Percentiles rank a stretch among this genome's conserved stretches.
Evolutionary conservation across 2,329 filamentous ascomycete species (phyloP).

Genomic region (Phaeosphaeriaceae sp.): DNA sequence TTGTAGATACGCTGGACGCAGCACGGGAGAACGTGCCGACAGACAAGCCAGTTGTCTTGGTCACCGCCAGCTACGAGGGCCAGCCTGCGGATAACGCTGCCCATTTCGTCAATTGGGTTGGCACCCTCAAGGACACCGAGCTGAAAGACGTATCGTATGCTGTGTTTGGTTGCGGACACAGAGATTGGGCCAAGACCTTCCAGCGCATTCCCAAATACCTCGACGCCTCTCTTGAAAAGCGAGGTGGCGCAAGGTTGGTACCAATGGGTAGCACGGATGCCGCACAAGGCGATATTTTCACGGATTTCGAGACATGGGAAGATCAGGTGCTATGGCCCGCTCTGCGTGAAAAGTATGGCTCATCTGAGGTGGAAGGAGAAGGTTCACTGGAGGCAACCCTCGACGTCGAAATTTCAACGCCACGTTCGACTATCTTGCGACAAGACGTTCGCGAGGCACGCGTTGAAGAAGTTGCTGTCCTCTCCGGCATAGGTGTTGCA

Average conservation of each 20-base stretch:
- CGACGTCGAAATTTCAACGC: constrained; percentile 42
- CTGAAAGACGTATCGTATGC: constrained; percentile 47
- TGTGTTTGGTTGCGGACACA: constrained; percentile 52
- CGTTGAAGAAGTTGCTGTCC: constrained; percentile 40
- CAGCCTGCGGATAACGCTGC: constrained; percentile 53
- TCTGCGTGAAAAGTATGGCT: constrained; percentile 41
- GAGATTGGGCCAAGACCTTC: constrained; percentile 52
- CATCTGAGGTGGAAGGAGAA: constrained; percentile 28
- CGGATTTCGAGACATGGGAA: constrained; percentile 51
- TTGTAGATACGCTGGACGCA: constrained; percentile 45
- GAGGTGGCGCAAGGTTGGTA: constrained; percentile 41
- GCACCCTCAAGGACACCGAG: constrained; percentile 33
- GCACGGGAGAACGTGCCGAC: constrained; percentile 42
- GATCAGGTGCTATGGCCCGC: constrained; percentile 48
- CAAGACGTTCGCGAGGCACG: constrained; percentile 47
- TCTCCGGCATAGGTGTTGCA: constrained; percentile 33
- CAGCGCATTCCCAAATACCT: constrained; percentile 51
- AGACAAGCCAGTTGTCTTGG: constrained; percentile 47
- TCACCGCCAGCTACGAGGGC: constrained; percentile 53
- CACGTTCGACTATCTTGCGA: constrained; percentile 43
- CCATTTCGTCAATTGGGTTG: constrained; percentile 52
- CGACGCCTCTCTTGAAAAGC: constrained; percentile 36
- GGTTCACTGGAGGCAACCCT: constrained; percentile 35
- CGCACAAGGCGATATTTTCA: constrained; percentile 49
- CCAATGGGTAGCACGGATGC: constrained; percentile 46